These are phyloP conservation scores for Pestalotiopsis sp. DNA, from an alignment of 2,329 filamentous ascomycete species.

Conservation along the genomic window DNA sequence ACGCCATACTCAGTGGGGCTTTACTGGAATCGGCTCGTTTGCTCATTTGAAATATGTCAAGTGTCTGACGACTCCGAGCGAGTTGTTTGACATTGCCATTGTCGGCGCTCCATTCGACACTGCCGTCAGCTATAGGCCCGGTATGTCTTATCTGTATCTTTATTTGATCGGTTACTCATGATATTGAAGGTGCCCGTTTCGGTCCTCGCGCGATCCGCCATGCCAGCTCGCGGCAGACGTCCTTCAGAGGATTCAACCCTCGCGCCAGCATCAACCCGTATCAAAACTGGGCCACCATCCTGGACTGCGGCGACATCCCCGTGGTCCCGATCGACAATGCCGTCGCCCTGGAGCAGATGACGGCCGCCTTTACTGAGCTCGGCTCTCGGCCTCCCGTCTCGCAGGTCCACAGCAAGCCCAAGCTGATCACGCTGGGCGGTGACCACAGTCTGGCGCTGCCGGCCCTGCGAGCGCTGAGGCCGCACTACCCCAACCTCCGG, in stretches of 20 bases:
- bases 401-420: constrained; percentile 42
- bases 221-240: constrained; percentile 79
- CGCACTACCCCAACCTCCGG: constrained; percentile 65
- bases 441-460: constrained; percentile 74
- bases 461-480: constrained; percentile 66
- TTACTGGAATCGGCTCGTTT: constrained; percentile 75
- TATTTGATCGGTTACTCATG: neutral
- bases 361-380: constrained; percentile 74
- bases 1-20: constrained; percentile 52
- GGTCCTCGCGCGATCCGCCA: constrained; percentile 86
- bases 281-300: constrained; percentile 72
- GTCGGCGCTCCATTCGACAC: constrained; percentile 77
- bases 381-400: constrained; percentile 40
- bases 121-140: constrained; percentile 70
- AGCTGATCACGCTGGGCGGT: constrained; percentile 71
- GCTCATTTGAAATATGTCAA: constrained; percentile 71
- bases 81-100: constrained; percentile 71
- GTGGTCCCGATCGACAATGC: constrained; percentile 85
- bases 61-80: constrained; percentile 67
- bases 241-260: constrained; percentile 80
- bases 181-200: constrained; percentile 68
- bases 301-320: constrained; percentile 92
- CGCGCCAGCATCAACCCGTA: constrained; percentile 85
- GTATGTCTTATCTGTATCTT: constrained; percentile 36
- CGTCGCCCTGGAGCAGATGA: constrained; percentile 83